Percentiles rank a stretch among this genome's conserved stretches.
Conservation (phyloP, 1,284 basidiomycete species). For the Kalmanozyma brasiliensis region DNA sequence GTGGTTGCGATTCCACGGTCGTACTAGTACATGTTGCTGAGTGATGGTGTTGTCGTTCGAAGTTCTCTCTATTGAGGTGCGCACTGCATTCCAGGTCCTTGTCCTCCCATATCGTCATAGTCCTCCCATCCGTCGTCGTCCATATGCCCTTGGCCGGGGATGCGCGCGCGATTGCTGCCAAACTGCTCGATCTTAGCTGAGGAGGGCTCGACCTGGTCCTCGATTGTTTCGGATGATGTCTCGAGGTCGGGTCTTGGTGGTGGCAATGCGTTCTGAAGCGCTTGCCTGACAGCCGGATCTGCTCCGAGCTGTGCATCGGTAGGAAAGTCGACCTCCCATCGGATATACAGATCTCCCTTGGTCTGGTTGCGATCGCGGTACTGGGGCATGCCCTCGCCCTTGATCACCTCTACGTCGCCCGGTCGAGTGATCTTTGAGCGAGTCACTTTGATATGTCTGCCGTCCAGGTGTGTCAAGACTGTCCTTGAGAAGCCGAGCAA, state of each 20-base stretch:
- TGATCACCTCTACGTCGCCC: slow-evolving; percentile 55
- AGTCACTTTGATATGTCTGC: slow-evolving; percentile 54
- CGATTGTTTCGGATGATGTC: slow-evolving; percentile 27
- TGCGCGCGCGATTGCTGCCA: slow-evolving; percentile 44
- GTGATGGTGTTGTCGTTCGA: slow-evolving; percentile 9
- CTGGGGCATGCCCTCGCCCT: slow-evolving; percentile 64
- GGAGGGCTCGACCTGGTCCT: slow-evolving; percentile 38
- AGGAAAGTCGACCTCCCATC: slow-evolving; percentile 64
- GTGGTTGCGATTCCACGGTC: too few species aligned
- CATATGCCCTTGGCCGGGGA: slow-evolving; percentile 36
- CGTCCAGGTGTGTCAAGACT: slow-evolving; percentile 65
- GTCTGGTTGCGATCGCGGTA: slow-evolving; percentile 42
- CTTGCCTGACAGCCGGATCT: slow-evolving; percentile 27
- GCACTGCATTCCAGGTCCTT: slow-evolving; percentile 58
- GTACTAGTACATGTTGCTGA: slow-evolving; percentile 24
- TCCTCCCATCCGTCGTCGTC: slow-evolving; percentile 52
- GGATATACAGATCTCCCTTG: slow-evolving; percentile 59
- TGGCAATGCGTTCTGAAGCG: slow-evolving; percentile 43
- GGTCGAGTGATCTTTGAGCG: slow-evolving; percentile 53
- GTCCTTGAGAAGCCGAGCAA: slow-evolving; percentile 62
- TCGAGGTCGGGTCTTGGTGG: slow-evolving; percentile 49
- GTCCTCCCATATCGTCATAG: slow-evolving; percentile 40
- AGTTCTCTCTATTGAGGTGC: slow-evolving; percentile 42
- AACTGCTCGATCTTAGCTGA: slow-evolving; percentile 44
- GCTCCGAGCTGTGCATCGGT: slow-evolving; percentile 47